Base-by-base conservation (phyloP, 768 basidiomycete species). In the Chiua virens region DNA sequence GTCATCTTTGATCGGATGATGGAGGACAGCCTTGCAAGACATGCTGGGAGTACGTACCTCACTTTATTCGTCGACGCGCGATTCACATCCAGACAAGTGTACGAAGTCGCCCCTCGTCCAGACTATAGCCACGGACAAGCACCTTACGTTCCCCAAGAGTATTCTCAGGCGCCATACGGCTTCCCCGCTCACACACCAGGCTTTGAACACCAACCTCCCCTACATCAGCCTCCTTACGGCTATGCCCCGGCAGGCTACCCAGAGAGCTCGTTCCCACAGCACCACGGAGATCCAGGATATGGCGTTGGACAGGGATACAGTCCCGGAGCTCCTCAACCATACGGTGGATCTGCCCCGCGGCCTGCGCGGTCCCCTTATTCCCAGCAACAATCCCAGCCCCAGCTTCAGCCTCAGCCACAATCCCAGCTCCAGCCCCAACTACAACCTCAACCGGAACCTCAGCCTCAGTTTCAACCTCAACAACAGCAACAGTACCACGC, bases 1-100 rank as follows among this genome's bases (percentile, higher is more conserved):
- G 82, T 85, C 15, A 91, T 95, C 48, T 98, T 95, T 61, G 94
- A 97, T 64, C 75, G 86, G 28, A 90, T 97, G 87, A 92, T 95
- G 84, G 91, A 93, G 64, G 92, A 93, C 54, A 89, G 87, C 60
- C 72, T 93, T 27, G 85, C 89, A 5, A 75, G 86, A 51, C 86
- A 91, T 60, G 77, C 81, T 11, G 85, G 79, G 42, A 75, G 86
- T 86, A 64, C 44, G 75, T 67, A 7, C 46, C 27, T 18, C 25
- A 14, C 4, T 37, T 27, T 4, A 9, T 20, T 44, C 42, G 10
- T 45, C 39, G 22, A 42, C n/a, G 18, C 53, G 20, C 17, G 32
- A 52, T 42, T 61, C 25, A 60, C 20, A 25, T 39, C 21, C 41
- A 43, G 50, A 21, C 40, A 85, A n/a, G 82, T 80, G 32, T 86